Conservation (phyloP, 495 filamentous ascomycete genomes). For the Tuber microsphaerosporum region DNA sequence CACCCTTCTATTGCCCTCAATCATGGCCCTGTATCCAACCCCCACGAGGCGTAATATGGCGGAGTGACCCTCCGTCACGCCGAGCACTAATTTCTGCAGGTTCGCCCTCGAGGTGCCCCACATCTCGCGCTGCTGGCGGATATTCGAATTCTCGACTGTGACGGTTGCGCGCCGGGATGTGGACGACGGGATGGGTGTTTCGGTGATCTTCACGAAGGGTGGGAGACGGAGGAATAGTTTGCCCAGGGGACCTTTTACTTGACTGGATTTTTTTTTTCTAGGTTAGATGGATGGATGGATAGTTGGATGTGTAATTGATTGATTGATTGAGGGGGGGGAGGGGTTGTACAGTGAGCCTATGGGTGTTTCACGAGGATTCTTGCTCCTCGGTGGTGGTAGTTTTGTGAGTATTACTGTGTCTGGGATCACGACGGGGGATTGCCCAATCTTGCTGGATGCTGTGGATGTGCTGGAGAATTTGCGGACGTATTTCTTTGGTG, state of each 20-base stretch:
- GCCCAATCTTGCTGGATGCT: constrained; percentile 71
- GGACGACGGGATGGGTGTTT: constrained; percentile 54
- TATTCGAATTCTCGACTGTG: constrained; percentile 55
- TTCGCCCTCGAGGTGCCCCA: constrained; percentile 92
- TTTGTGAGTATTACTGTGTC: constrained; percentile 69
- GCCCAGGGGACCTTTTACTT: constrained; percentile 36
- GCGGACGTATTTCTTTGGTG: neutral
- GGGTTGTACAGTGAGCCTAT: constrained; percentile 54
- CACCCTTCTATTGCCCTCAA: constrained; percentile 61
- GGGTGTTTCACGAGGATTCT: constrained; percentile 51
- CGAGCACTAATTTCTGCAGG: constrained; percentile 79
- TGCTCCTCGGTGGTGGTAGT: constrained; percentile 50
- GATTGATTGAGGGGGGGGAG: constrained; percentile 5
- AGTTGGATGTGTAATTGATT: neutral
- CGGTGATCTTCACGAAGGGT: constrained; percentile 55
- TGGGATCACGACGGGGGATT: constrained; percentile 72
- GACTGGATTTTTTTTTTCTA: constrained; percentile 44
- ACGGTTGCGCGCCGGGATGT: constrained; percentile 56
- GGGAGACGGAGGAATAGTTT: constrained; percentile 60
- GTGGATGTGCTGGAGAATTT: constrained; percentile 66
- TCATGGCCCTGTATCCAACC: constrained; percentile 84
- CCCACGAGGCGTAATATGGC: constrained; percentile 89
- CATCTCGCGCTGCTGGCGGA: constrained; percentile 82
- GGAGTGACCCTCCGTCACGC: constrained; percentile 92
- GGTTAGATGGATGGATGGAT: neutral